Evolutionary conservation across 306 rosid genomes (phyloP).

Genomic region (Fagus crenata): DNA sequence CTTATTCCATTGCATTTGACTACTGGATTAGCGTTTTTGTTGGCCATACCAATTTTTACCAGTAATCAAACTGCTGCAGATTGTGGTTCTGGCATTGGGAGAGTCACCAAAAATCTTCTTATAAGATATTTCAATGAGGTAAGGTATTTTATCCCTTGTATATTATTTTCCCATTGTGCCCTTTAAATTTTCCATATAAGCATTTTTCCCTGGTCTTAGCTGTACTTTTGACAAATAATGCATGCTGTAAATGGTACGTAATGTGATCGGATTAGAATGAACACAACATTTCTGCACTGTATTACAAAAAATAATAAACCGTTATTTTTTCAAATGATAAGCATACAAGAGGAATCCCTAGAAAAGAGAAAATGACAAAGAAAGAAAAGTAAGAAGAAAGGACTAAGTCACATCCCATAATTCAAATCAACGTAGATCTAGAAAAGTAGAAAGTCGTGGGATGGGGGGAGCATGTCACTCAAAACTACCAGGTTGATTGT

Average conservation of each 20-base stretch:
- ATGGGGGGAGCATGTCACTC: neutral
- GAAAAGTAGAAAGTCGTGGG: neutral
- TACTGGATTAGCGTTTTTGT: conserved; percentile 9
- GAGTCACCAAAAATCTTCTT: conserved; percentile 83
- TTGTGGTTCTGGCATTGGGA: conserved; percentile 98
- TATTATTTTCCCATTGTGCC: neutral
- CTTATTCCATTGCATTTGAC: neutral
- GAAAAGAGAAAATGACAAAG: neutral
- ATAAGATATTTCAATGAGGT: conserved; percentile 89
- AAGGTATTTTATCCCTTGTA: conserved; percentile 28
- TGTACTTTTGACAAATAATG: neutral
- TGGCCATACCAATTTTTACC: conserved; percentile 20
- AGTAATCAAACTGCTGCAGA: conserved; percentile 44
- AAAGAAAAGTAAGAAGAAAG: neutral
- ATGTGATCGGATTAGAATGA: neutral
- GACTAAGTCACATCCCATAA: neutral
- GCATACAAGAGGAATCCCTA: neutral
- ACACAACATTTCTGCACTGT: neutral
- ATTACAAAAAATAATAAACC: too few species aligned
- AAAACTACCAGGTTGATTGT: neutral
- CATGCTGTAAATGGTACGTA: neutral
- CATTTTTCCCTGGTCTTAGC: neutral
- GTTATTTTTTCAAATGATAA: too few species aligned
- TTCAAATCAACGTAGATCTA: neutral
- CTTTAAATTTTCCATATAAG: neutral